Evolutionary conservation across 148 eudicot genomes (phyloP).

Genomic region (Silene conica): DNA sequence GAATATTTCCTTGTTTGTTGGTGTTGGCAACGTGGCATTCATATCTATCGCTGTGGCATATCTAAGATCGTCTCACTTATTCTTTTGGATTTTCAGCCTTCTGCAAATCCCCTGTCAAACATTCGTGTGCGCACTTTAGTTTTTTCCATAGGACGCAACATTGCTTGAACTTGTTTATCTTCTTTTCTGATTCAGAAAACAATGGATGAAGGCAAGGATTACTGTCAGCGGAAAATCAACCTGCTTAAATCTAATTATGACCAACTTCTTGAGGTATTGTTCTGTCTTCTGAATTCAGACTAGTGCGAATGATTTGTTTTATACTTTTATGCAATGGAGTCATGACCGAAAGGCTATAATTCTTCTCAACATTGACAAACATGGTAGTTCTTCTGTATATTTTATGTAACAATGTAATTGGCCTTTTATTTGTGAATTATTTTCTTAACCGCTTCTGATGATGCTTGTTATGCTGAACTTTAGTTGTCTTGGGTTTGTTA

Average conservation of each 20-base stretch:
- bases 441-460: background rate
- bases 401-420: background rate
- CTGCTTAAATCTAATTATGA: conserved; percentile 90
- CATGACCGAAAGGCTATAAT: background rate
- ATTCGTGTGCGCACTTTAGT: background rate
- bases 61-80: background rate
- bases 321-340: background rate
- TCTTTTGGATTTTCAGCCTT: background rate
- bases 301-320: background rate
- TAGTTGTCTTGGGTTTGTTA: background rate
- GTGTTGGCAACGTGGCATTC: background rate
- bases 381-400: background rate
- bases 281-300: background rate
- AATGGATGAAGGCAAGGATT: conserved; percentile 87
- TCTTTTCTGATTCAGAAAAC: conserved; percentile 63
- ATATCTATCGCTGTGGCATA: background rate
- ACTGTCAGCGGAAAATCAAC: conserved; percentile 90
- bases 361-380: background rate
- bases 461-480: background rate
- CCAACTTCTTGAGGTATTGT: conserved; percentile 87
- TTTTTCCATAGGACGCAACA: background rate
- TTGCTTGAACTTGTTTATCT: conserved; percentile 10
- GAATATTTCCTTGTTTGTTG: background rate
- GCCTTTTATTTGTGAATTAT: background rate
- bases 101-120: background rate